Evolutionary conservation across 208 protist species (phyloP), one percentile per base, ranked within the genome.

Genomic region (Leishmania aethiopica): DNA sequence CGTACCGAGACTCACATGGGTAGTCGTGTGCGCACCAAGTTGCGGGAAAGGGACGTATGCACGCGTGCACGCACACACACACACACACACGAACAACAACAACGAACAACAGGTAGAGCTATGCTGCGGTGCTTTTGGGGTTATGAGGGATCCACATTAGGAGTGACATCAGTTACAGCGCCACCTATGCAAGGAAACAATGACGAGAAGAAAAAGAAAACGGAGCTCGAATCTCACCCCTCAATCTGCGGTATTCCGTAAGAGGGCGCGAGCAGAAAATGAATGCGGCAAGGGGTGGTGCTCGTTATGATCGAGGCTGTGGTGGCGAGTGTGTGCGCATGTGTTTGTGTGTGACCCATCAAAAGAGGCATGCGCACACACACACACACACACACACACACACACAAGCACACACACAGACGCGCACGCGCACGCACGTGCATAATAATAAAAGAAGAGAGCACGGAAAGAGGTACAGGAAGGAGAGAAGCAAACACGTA

Each of bases 231-330:
- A 17, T 37, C 15, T 11, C 32, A 10, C 32, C 15, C 15, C 62
- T 6, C 32, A 67, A 32, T 17, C n/a, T 40, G 32, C 8, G 15
- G 62, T 40, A 67, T 67, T 22, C 62, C 13, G 32, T 73, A 73
- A 62, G 17, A 77, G 45, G 37, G n/a, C 49, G 73, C 57, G 49
- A 77, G n/a, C 11, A 42, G n/a, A 35, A 77, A 76, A 49, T 17
- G 22, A 49, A 47, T 25, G 69, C 40, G 69, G 22, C 0, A 47
- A 22, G 40, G 40, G 37, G 69, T 51, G 22, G 28, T 3, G 57
- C 0, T 59, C 0, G 17, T 15, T 15, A 11, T 28, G 53, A 28
- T 59, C 4, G 53, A 42, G 66, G 37, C 37, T 25, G 69, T 51
- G 22, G 28, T 22, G 40, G 40, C 25, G 40, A 28, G 40, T 45